These are phyloP conservation scores for Saccharomycopsis fibuligera DNA, from an alignment of 805 yeast genomes.

Conservation along the genomic window DNA sequence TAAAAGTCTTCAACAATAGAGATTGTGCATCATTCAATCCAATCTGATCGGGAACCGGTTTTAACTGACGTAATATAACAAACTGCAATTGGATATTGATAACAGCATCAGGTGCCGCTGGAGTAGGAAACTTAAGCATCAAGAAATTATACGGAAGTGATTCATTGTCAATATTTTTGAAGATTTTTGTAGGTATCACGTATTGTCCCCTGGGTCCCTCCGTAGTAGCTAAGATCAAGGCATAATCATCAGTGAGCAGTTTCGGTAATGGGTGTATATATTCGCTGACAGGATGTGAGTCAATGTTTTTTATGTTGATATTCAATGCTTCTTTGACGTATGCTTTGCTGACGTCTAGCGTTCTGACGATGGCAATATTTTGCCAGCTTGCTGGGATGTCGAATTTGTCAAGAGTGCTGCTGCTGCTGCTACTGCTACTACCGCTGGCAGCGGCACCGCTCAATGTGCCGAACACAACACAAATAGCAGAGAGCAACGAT, in stretches of 20 bases:
- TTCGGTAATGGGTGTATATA: conserved; percentile 58
- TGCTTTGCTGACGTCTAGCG: conserved; percentile 58
- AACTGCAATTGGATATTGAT: conserved; percentile 43
- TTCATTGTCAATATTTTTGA: conserved; percentile 14
- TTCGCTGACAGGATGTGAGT: conserved; percentile 40
- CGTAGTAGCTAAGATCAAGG: conserved; percentile 8
- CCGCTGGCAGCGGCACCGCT: no score
- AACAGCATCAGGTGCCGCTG: conserved; percentile 49
- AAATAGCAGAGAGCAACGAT: neutral
- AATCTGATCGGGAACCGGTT: conserved; percentile 61
- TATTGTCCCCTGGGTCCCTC: neutral
- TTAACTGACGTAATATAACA: conserved; percentile 40
- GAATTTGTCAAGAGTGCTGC: no score
- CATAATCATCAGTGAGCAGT: conserved; percentile 33
- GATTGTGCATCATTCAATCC: conserved; percentile 56
- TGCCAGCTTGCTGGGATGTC: conserved; percentile 32
- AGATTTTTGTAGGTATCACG: conserved; percentile 14
- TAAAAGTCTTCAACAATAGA: conserved; percentile 46
- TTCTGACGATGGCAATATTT: conserved; percentile 49
- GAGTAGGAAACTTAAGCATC: conserved; percentile 49
- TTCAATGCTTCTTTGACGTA: conserved; percentile 57
- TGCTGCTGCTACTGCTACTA: no score
- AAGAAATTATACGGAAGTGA: conserved; percentile 33
- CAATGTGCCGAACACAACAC: no score
- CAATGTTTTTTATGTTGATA: conserved; percentile 56